Conservation (phyloP, 306 rosid genomes). For the Prosopis cineraria region DNA sequence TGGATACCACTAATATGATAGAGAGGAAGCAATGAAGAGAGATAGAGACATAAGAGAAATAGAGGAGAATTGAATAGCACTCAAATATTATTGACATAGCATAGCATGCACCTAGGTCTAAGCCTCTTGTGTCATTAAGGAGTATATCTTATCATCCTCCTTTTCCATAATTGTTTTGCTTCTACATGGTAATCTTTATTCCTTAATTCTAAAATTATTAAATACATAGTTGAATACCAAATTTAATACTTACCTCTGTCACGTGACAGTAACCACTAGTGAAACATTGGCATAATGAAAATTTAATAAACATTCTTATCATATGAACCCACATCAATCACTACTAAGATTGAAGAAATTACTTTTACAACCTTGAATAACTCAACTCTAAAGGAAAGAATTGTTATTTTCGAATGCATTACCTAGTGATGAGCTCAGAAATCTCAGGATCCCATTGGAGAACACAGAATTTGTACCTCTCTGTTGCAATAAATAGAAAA, state of each 20-base stretch:
- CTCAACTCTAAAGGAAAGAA: not conserved
- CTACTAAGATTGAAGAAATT: not conserved
- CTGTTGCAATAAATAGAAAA: conserved; percentile 89
- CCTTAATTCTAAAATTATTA: not conserved
- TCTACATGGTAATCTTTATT: not conserved
- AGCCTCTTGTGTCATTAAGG: no score
- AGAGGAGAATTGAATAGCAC: no score
- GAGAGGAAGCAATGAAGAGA: no score
- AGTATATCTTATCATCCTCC: not conserved
- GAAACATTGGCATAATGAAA: not conserved
- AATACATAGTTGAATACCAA: not conserved
- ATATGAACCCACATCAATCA: not conserved
- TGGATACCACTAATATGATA: no score
- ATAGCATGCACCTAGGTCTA: no score
- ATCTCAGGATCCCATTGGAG: conserved; percentile 93
- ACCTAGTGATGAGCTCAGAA: conserved; percentile 85
- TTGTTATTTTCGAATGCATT: not conserved
- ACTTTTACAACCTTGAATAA: not conserved
- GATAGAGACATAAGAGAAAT: no score
- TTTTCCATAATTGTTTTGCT: not conserved
- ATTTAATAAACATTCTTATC: not conserved
- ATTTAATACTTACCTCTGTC: not conserved
- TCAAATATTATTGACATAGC: no score
- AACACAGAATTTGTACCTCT: conserved; percentile 96
- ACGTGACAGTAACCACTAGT: not conserved